These are phyloP conservation scores for Tulasnella sp. DNA, from an alignment of 768 basidiomycete genomes.

Conservation along the genomic window DNA sequence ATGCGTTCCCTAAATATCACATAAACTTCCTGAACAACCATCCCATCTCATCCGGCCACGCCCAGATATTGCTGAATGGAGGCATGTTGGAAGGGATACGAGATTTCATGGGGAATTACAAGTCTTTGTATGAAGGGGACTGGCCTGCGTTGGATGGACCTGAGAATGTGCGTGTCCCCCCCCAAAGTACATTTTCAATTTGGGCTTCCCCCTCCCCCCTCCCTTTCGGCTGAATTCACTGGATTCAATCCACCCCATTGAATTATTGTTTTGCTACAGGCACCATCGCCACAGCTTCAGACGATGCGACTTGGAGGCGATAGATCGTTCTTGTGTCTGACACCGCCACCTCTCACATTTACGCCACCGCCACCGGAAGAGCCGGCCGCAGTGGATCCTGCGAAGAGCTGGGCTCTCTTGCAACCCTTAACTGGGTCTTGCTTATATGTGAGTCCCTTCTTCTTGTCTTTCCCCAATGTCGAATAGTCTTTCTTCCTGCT, in stretches of 20 bases:
- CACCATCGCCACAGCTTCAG: conserved; percentile 37
- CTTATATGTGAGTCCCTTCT: conserved; percentile 58
- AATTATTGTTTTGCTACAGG: too few species aligned
- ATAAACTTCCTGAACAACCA: conserved; percentile 68
- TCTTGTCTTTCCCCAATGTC: not conserved
- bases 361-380: conserved; percentile 40
- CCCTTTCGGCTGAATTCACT: too few species aligned
- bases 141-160: conserved; percentile 48
- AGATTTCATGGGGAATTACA: conserved; percentile 57
- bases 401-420: conserved; percentile 72
- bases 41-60: conserved; percentile 63
- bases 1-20: conserved; percentile 72
- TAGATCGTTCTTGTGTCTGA: conserved; percentile 65
- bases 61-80: conserved; percentile 57
- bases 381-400: conserved; percentile 41
- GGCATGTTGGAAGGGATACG: conserved; percentile 64
- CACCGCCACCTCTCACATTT: conserved; percentile 47
- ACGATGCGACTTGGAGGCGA: conserved; percentile 61
- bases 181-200: not conserved
- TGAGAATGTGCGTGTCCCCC: conserved; percentile 28
- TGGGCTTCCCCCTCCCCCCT: too few species aligned
- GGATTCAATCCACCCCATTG: too few species aligned
- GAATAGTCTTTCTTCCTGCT: not conserved
- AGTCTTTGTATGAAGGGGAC: conserved; percentile 30
- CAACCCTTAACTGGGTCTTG: conserved; percentile 69